A percentile compares a stretch with the other conserved stretches of the same genome.
Evolutionary conservation across 768 basidiomycete species (phyloP).

Genomic region (Auriscalpium microsporum): DNA sequence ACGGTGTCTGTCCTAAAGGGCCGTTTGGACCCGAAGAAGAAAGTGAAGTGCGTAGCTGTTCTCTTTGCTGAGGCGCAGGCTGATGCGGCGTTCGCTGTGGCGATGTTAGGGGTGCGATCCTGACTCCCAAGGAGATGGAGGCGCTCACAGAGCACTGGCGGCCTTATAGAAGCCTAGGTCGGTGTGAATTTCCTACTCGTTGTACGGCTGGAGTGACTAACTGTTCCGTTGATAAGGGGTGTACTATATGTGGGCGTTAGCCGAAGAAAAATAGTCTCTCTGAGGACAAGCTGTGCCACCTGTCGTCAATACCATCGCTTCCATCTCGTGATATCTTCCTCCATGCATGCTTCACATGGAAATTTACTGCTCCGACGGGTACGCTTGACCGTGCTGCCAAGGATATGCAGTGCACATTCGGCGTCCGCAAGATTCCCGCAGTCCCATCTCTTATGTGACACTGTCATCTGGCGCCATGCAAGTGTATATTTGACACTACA

Average conservation of each 20-base stretch:
- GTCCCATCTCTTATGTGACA: too few species aligned
- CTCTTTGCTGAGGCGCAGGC: neutral
- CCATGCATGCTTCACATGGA: too few species aligned
- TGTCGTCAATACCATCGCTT: too few species aligned
- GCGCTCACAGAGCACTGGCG: slow-evolving; percentile 67
- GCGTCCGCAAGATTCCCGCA: too few species aligned
- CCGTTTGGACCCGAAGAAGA: slow-evolving; percentile 60
- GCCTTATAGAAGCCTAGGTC: slow-evolving; percentile 63
- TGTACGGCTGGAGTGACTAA: neutral
- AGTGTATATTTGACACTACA: too few species aligned
- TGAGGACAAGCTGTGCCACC: too few species aligned
- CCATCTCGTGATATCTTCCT: too few species aligned
- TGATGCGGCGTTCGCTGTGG: neutral
- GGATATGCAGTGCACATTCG: too few species aligned
- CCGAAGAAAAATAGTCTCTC: slow-evolving; percentile 27
- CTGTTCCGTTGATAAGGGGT: slow-evolving; percentile 37
- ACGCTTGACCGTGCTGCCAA: too few species aligned
- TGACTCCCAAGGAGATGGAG: slow-evolving; percentile 80
- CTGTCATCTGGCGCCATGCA: too few species aligned
- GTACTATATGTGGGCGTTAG: slow-evolving; percentile 85
- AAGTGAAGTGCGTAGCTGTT: slow-evolving; percentile 47
- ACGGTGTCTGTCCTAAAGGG: slow-evolving; percentile 48
- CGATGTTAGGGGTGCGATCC: slow-evolving; percentile 48
- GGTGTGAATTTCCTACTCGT: slow-evolving; percentile 34
- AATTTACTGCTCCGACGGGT: too few species aligned